A percentile compares a stretch with the other conserved stretches of the same genome.
Conservation (phyloP, 441 rosid genomes). For the Populus hybrid region DNA sequence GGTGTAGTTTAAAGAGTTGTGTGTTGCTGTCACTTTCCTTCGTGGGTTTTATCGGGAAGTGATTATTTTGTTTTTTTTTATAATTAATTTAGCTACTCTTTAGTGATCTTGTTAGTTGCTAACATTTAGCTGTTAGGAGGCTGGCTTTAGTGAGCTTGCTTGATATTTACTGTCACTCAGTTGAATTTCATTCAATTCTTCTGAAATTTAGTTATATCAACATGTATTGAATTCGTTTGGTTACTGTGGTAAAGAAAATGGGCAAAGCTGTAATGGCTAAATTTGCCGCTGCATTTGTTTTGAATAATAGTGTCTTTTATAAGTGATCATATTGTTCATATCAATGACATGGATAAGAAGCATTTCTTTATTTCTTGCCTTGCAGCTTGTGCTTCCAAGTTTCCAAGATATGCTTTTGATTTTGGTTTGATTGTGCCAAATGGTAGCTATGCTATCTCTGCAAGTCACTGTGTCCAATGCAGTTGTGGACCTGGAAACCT, state of each 20-base stretch:
- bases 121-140: neutral
- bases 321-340: neutral
- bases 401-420: slow-evolving; percentile 72
- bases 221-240: neutral
- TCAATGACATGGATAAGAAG: neutral
- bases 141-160: neutral
- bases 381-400: slow-evolving; percentile 89
- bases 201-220: neutral
- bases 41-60: neutral
- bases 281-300: neutral
- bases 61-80: neutral
- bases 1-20: neutral
- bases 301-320: neutral
- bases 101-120: slow-evolving; percentile 11
- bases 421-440: slow-evolving; percentile 73
- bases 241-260: neutral
- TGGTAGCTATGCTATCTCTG: slow-evolving; percentile 83
- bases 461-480: slow-evolving; percentile 95
- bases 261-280: neutral
- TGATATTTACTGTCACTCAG: neutral
- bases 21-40: neutral
- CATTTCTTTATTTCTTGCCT: neutral
- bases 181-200: neutral
- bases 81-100: neutral
- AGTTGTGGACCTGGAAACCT: slow-evolving; percentile 79